Base-by-base conservation (phyloP, 768 basidiomycete genomes). In the Boletus rufocinnamomeus region DNA sequence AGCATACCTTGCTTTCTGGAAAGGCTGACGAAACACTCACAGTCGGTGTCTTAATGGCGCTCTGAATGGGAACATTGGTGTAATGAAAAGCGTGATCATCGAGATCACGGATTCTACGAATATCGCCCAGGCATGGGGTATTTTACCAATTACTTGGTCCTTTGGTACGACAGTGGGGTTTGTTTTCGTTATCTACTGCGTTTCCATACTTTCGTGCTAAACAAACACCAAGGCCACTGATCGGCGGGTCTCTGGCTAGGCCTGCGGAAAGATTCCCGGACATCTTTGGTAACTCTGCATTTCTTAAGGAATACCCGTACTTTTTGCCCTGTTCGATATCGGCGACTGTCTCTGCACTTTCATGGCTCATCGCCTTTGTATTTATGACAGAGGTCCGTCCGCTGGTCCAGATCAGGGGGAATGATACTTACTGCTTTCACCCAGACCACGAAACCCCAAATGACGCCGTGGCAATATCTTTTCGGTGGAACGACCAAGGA, bases 271-370 rank as follows among this genome's bases (percentile, higher is more conserved):
- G 82, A 25, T 90, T 88, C 67, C 88, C 88, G 2, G 61, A 60
- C 3, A 55, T 79, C 2, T 91, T 91, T 59, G 86, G 85, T 47
- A 58, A 74, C 38, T 77, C 75, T 6, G 60, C 63, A 17, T 89
- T 92, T 63, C 80, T 86, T 79, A 79, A 77, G 61, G 67, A 79
- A 51, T 87, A 86, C 69, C 89, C 90, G 0, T 91, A 92, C 71
- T 88, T 89, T 68, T 76, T 90, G 17, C 83, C 89, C 0, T 89
- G 88, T 62, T 79, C 84, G 14, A 80, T 88, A 17, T 76, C 85
- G 5, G 86, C 85, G 1, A 80, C 79, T 1, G 79, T 85, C 63
- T 76, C 84, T 2, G 69, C 73, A 9, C 9, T 84, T 14, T 80
- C 80, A 10, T 84, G 80, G 78, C 38, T 83, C 16, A 68, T 85